These are phyloP conservation scores for Trypanosoma congolense DNA, from an alignment of 208 protist genomes.

Conservation along the genomic window DNA sequence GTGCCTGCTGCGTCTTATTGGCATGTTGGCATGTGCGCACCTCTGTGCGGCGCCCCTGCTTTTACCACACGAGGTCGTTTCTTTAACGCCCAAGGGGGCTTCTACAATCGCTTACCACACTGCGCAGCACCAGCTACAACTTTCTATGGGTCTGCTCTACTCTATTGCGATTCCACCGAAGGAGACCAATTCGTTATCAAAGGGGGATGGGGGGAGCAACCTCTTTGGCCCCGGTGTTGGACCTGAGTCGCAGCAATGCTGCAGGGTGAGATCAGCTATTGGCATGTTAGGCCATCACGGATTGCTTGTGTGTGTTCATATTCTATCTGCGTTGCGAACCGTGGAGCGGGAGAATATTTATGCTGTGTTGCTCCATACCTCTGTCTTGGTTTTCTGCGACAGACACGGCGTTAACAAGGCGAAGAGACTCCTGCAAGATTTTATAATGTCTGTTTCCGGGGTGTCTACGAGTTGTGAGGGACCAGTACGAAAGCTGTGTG, in stretches of 20 bases:
- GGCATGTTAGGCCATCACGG: conserved; percentile 2
- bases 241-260: conserved; percentile 9
- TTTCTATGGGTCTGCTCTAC: conserved; percentile 9
- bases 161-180: conserved; percentile 5
- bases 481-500: background rate
- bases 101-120: conserved; percentile 28
- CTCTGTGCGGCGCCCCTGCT: conserved; percentile 16
- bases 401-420: conserved; percentile 19
- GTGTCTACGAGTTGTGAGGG: background rate
- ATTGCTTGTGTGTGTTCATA: conserved; percentile 14
- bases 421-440: conserved; percentile 12
- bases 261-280: conserved; percentile 5
- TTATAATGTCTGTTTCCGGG: background rate
- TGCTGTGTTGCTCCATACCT: conserved; percentile 19
- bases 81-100: conserved; percentile 18
- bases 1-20: conserved; percentile 36
- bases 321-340: conserved; percentile 15
- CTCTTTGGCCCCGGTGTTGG: background rate
- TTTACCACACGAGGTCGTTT: conserved; percentile 17
- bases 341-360: conserved; percentile 15
- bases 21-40: conserved; percentile 27
- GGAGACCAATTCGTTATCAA: background rate
- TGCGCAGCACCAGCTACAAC: conserved; percentile 19
- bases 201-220: background rate
- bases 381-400: conserved; percentile 20